Evolutionary conservation across 768 basidiomycete genomes (phyloP), one percentile per base, ranked within the genome.

Genomic region (Pisolithus albus): DNA sequence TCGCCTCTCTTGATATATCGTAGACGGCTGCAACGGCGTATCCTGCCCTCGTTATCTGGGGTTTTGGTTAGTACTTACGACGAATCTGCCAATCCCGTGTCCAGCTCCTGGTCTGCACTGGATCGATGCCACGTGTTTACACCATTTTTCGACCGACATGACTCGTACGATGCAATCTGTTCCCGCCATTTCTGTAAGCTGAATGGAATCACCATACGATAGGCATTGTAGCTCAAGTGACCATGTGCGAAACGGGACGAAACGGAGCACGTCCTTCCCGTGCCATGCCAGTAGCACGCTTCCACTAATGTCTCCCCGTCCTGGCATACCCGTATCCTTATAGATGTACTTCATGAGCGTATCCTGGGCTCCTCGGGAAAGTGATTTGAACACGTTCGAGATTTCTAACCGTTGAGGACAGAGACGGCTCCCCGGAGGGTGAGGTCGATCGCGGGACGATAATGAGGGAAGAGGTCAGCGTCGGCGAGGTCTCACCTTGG

Each of bases 271-370:
- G 21, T 46, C 93, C 87, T 95, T 96, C 68, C 96, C 93, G 64
- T 98, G 95, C 95, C 95, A 97, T 13, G 84, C 88, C 11, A 67
- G 68, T 34, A 86, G 69, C 36, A 85, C 82, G 56, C 81, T 83
- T 40, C 82, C 82, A 58, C 75, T 80, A 51, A 83, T 73, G 56
- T 84, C 83, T 28, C 80, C 76, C 66, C 78, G 75, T 15, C 75
- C 82, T 2, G 76, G 73, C 61, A 77, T 68, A 16, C 75, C 80
- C 94, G 96, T 97, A 15, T 91, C 94, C 72, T 98, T 98, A 80
- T 97, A 98, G 15, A 98, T 74, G 64, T 95, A 98, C 66, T 94
- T 95, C 95, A 96, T 98, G 49, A 97, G 77, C 30, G 85, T 88
- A 63, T 96, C 95, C 62, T 93, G 90, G 41, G 78, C 72, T 47